phyloP scores from a whole-genome alignment of 768 basidiomycete species.

The Phaeolepiota aurea region DNA sequence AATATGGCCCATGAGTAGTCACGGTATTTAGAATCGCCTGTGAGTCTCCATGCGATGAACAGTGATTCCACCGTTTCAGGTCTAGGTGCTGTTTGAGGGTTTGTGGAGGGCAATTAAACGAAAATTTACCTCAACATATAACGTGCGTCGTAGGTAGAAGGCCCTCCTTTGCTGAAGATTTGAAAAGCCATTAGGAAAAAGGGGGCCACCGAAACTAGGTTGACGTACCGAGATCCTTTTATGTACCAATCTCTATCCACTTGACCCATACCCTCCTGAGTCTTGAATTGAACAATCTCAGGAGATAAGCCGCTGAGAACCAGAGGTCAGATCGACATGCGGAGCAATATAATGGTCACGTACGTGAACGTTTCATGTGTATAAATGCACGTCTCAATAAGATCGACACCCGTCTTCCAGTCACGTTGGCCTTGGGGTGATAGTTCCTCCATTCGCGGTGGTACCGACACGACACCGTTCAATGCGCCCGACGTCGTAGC shows the following conservation, averaged over 20 bases:
- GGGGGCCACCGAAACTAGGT: neutral
- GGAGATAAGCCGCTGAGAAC: neutral
- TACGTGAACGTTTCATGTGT: slow-evolving; percentile 19
- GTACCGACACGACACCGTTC: slow-evolving; percentile 32
- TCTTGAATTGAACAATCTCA: slow-evolving; percentile 2
- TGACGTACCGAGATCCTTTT: neutral
- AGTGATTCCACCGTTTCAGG: slow-evolving; percentile 77
- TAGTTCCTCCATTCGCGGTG: slow-evolving; percentile 40
- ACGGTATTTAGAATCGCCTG: slow-evolving; percentile 58
- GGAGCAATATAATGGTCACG: neutral
- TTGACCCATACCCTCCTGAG: neutral
- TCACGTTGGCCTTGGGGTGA: slow-evolving; percentile 44
- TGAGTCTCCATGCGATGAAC: slow-evolving; percentile 66
- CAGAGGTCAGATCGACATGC: too few relatives aligned
- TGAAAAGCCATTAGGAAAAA: neutral
- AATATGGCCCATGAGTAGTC: slow-evolving; percentile 70
- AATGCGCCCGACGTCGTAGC: slow-evolving; percentile 44
- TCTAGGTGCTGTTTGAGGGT: slow-evolving; percentile 19
- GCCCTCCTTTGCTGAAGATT: slow-evolving; percentile 14
- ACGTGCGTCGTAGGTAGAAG: slow-evolving; percentile 12
- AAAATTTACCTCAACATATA: slow-evolving; percentile 13
- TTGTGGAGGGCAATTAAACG: neutral
- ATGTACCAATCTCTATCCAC: slow-evolving; percentile 2
- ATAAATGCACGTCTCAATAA: slow-evolving; percentile 63
- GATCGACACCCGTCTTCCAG: slow-evolving; percentile 55